Evolutionary conservation across 345 rosid species (phyloP), one percentile per base, ranked within the genome.

Genomic region (Reutealis trisperma): DNA sequence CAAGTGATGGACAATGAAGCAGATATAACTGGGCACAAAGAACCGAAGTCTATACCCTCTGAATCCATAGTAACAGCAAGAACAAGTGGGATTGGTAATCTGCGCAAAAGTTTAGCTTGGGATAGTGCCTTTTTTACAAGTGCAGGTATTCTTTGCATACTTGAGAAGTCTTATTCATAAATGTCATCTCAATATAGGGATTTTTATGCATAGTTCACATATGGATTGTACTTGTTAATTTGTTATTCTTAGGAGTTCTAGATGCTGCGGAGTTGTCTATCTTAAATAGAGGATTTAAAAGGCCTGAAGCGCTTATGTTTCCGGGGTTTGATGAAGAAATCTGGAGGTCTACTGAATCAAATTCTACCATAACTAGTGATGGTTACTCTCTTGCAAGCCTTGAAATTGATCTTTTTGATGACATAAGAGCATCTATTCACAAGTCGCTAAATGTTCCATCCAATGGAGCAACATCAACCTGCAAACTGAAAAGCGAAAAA

Each of bases 51-150:
- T 69, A 71, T 73, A 13, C 49, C 72, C 18, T 71, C 78, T 70
- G 78, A 42, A 42, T 69, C 80, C 27, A 18, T n/a, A 41, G 79
- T 66, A n/a, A 55, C 79, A 59, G 80, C 77, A 60, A 70, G n/a
- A 51, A 69, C 72, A 21, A 67, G 62, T 55, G 80, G 76, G 12
- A 76, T 47, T 63, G 73, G 64, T 60, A 70, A 60, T 54, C 8
- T 58, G 44, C 84, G 89, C 7, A 73, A 81, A 81, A 89, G 90
- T 63, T 84, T 89, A 69, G 83, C 92, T 60, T 89, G 90, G 90
- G 92, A 89, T 72, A 81, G 41, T 22, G 86, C 88, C 63, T 89
- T 89, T 47, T 79, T 87, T 21, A 81, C 86, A 9, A 84, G 75
- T 70, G 77, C 81, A 81, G 90, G 92, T 89, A 65, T 11, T 1